Base-by-base conservation (phyloP, 495 filamentous ascomycete genomes). In the Hypoxylon fuscum region DNA sequence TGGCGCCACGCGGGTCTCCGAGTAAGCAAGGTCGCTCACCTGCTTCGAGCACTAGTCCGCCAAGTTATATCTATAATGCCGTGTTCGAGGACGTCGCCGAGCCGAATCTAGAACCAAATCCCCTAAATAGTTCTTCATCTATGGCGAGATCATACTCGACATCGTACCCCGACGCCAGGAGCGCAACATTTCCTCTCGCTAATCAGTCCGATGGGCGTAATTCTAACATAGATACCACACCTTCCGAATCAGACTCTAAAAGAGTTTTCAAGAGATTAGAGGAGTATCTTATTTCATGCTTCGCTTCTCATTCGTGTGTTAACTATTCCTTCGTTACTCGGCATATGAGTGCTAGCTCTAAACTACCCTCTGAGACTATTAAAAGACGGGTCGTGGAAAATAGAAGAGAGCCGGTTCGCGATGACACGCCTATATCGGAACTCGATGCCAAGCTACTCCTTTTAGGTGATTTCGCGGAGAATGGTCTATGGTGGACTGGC, bases 401-500 rank as follows among this genome's bases (percentile, higher is more conserved):
- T 11, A 74, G 69, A 20, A 76, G 57, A 50, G 73, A 74, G 41
- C 35, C 54, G 12, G 43, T 59, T 12, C 62, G 48, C 51, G 72
- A 46, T 34, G 74, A 77, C n/a, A 60, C 72, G 18, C 57, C 70
- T 6, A 74, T 80, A 35, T 59, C 71, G 15, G 77, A 79, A 15
- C 73, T 92, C 21, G 91, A 95, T 71, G 84, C 89, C 0, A 95
- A 93, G 72, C 87, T 90, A 0, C 77, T 95, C 10, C 79, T 94
- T 10, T 70, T 92, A n/a, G 91, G 91, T 11, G 85, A 94, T 57
- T 76, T 95, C 59, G 88, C 88, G 0, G 90, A 95, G 71, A 95
- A 94, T 69, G 91, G 91, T 1, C 83, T 83, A 11, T 95, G 90
- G 91, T 95, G 90, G 90, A 89, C 85, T 47, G 88, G 87, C 17